These are phyloP conservation scores for Porphyridium purpureum DNA, from an alignment of 23 red algal genomes.

Conservation along the genomic window DNA sequence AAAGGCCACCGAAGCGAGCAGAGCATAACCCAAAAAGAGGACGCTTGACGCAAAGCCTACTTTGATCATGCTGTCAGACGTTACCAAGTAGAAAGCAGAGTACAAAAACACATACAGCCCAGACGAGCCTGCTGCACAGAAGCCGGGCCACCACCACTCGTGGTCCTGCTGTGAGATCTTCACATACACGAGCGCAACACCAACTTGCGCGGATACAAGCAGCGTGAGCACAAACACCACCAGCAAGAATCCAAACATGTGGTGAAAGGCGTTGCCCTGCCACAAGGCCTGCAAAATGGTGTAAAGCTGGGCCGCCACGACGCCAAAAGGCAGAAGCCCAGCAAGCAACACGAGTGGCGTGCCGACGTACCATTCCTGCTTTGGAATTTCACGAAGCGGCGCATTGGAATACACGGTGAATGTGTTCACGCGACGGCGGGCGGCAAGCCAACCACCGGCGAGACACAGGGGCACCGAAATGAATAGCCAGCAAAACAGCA, in stretches of 20 bases:
- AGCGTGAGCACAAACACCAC: too few relatives aligned
- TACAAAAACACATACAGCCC: conserved; percentile 35
- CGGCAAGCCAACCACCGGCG: too few relatives aligned
- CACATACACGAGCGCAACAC: conserved; percentile 12
- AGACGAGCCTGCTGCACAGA: conserved; percentile 1
- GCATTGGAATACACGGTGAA: conserved; percentile 15
- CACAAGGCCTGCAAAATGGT: conserved; percentile 11
- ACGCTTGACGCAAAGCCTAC: conserved; percentile 1
- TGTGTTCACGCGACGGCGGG: conserved; percentile 51
- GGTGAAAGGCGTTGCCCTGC: conserved; percentile 11
- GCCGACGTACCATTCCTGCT: background rate
- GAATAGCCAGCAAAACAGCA: conserved; percentile 15
- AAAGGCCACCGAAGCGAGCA: conserved; percentile 1
- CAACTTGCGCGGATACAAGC: background rate
- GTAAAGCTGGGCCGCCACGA: conserved; percentile 14
- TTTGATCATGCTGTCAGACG: conserved; percentile 2
- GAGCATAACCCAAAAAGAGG: conserved; percentile 10
- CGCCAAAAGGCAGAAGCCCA: conserved; percentile 29
- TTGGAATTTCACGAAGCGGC: conserved; percentile 15
- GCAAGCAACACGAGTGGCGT: conserved; percentile 1
- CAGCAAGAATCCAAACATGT: conserved; percentile 17
- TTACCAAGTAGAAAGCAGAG: conserved; percentile 11
- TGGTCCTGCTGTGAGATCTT: conserved; percentile 17
- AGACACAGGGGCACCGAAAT: conserved; percentile 26
- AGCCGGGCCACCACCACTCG: conserved; percentile 12